phyloP scores from a whole-genome alignment of 352 stramenopile genomes.

The Phytophthora fragariae region DNA sequence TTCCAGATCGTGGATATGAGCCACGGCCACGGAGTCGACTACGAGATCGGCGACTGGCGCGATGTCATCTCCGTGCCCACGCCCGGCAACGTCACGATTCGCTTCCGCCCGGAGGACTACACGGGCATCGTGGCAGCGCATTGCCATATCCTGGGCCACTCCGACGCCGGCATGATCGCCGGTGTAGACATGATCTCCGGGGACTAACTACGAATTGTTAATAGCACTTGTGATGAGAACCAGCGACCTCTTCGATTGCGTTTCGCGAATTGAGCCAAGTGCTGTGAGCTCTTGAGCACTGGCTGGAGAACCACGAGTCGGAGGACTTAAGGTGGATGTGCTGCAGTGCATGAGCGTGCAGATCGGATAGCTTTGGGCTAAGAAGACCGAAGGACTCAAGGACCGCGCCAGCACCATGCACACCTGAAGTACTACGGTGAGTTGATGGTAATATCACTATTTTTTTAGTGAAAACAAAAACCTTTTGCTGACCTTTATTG shows the following conservation, averaged over 20 bases:
- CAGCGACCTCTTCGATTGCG: conserved; percentile 40
- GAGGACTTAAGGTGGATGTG: conserved; percentile 13
- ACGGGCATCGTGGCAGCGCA: conserved; percentile 70
- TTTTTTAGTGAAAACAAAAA: background rate
- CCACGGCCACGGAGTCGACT: conserved; percentile 73
- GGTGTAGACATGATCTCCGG: conserved; percentile 58
- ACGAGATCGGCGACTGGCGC: conserved; percentile 80
- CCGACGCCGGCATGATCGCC: conserved; percentile 83
- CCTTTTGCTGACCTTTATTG: background rate
- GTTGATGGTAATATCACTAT: background rate
- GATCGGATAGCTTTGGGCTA: conserved; percentile 19
- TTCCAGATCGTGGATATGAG: conserved; percentile 85
- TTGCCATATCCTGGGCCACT: conserved; percentile 85
- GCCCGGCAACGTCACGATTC: conserved; percentile 83
- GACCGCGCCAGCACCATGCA: conserved; percentile 75
- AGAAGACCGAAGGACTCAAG: conserved; percentile 64
- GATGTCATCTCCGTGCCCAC: conserved; percentile 83
- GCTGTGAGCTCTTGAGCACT: conserved; percentile 29
- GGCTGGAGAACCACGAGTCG: conserved; percentile 1
- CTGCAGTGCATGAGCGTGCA: conserved; percentile 74
- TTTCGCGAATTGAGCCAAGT: conserved; percentile 38
- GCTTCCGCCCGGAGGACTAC: conserved; percentile 76
- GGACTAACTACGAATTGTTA: conserved; percentile 8
- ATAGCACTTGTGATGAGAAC: conserved; percentile 39
- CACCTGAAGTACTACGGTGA: conserved; percentile 72